Base-by-base conservation (phyloP, 495 filamentous ascomycete species). In the Aspergillus bertholletiae region DNA sequence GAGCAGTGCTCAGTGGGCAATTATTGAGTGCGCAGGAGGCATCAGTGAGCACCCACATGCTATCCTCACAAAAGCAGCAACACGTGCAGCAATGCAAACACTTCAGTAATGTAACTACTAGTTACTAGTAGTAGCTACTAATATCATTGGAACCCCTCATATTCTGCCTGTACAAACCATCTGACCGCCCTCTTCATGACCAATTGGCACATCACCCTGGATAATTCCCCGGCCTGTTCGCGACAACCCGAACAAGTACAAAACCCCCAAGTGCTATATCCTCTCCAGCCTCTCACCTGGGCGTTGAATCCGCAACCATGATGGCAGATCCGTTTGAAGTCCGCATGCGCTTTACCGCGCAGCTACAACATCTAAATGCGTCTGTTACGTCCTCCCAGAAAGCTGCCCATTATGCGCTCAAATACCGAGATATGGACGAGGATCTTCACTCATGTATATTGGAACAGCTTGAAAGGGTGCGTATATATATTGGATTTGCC, bases 301-400 rank as follows among this genome's bases (percentile, higher is more conserved):
- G 43, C 35, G 7, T 13, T 21, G 5, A 28, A 37, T 35, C 45
- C 9, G 44, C 52, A 69, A 54, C 35, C 26, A 76, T 70, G 40
- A 94, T 95, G 88, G 87, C 85, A 45, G 94, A 99, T 74, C 94
- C 94, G 0, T 99, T 99, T 74, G 93, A 97, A 76, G 92, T 96
- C 53, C 92, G 94, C 62, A 90, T 99, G 83, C 90, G 92, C 65
- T 99, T 99, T 73, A 96, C 91, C 12, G 79, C 77, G 45, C 88
- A 90, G 59, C 83, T 99, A 5, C 86, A 91, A 47, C 86, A 91
- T 62, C 83, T 99, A 23, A 96, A 90, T 61, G 95, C 95, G 11
- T 90, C 89, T 7, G 84, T 91, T 35, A 89, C 87, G 8, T 92
- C 92, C 2, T 87, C 90, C 7, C 89, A 92, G 59, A 96, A 96